Evolutionary conservation across 139 green algal species (phyloP), one percentile per base, ranked within the genome.

Genomic region (Astrephomene gubernaculifera): DNA sequence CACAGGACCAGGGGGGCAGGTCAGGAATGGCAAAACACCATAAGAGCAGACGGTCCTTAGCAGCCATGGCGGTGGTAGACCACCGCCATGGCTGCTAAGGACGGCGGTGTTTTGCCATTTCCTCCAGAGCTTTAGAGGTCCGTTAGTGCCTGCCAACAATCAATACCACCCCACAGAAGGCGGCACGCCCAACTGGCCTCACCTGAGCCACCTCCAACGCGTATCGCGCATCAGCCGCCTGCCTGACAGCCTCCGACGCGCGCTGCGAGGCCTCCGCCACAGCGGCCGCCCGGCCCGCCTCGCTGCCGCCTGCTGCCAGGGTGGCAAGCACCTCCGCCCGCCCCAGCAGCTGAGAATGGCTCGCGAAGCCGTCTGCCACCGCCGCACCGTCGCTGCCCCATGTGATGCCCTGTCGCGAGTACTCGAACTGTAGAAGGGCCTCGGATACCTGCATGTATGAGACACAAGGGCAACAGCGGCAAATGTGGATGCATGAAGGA

Each of bases 341-440:
- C 61, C 29, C 71, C 61, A 82, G 44, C 27, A 83, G 45, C 72
- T 69, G 70, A 14, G 27, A 60, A 25, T 80, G 75, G 21, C 67
- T 43, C 14, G 72, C 44, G 38, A 88, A 88, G 29, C 71, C 83
- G 54, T 82, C 83, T 33, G 83, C 49, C 61, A 64, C 64, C 29
- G 69, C 43, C 3, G 61, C 52, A 19, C 57, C 38, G 39, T 54
- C 79, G 53, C 81, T 82, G 8, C 53, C 80, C 86, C 86, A 91
- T 4, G 84, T 76, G 31, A 74, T n/a, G 22, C 90, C 90, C 53
- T 87, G 75, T 33, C 90, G 79, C n/a, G 88, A 92, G 65, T 81
- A 86, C 81, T 93, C 90, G 81, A 93, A 90, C 83, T 92, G 88
- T 27, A 93, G 71, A 38, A 91, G 57, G 7, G 79, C 86, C 52